phyloP scores from a whole-genome alignment of 2,329 filamentous ascomycete genomes.

The Alternaria viburni region DNA sequence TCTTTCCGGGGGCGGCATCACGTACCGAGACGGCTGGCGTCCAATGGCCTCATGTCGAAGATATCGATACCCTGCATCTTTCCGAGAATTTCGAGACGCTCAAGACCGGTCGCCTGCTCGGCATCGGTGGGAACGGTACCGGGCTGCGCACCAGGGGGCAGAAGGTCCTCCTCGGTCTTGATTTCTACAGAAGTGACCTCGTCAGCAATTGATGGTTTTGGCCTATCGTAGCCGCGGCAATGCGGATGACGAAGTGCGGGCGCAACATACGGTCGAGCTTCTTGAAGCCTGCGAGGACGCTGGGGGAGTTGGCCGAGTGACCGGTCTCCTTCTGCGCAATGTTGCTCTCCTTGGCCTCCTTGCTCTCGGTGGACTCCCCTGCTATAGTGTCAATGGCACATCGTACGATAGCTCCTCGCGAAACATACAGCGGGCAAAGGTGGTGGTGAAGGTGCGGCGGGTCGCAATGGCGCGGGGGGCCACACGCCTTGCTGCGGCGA shows the following conservation, averaged over 20 bases:
- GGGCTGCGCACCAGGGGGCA: constrained; percentile 78
- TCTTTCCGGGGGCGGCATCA: background rate
- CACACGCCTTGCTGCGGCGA: constrained; percentile 55
- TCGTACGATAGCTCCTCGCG: constrained; percentile 40
- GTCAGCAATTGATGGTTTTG: constrained; percentile 36
- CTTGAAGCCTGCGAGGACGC: constrained; percentile 48
- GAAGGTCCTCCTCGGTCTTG: constrained; percentile 79
- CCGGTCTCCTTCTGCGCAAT: constrained; percentile 46
- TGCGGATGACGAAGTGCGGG: constrained; percentile 12
- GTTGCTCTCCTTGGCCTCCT: constrained; percentile 36
- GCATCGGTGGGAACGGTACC: constrained; percentile 92
- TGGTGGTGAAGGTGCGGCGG: constrained; percentile 55
- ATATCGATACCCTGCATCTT: constrained; percentile 99
- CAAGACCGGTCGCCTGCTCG: constrained; percentile 95
- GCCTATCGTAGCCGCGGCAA: constrained; percentile 1
- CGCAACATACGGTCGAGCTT: constrained; percentile 52
- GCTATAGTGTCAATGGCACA: constrained; percentile 36
- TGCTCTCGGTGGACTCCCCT: constrained; percentile 29
- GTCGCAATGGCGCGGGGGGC: constrained; percentile 48
- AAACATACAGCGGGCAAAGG: constrained; percentile 55
- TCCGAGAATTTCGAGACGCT: constrained; percentile 97
- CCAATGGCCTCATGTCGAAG: constrained; percentile 97
- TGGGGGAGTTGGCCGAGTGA: constrained; percentile 33
- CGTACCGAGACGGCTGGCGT: constrained; percentile 84
- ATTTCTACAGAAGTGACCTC: constrained; percentile 68